Evolutionary conservation across 176 grass and related monocot genomes (phyloP), one percentile per base, ranked within the genome.

Genomic region (Cenchrus americanus): DNA sequence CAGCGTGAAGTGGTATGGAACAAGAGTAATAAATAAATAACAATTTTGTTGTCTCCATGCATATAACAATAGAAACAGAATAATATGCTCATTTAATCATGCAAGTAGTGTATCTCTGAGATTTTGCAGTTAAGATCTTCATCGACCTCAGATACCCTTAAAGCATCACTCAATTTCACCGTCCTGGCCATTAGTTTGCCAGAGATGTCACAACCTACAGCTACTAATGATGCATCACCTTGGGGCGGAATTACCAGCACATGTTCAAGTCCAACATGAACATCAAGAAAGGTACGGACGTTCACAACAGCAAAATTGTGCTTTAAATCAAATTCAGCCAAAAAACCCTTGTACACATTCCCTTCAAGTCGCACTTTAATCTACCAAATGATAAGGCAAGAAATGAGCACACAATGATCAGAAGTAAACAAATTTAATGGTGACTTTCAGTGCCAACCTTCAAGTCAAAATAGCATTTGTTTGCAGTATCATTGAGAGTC

Each of bases 271-370:
- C 51, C 51, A 53, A 53, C 21, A 22, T 60, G 6, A 60, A 60
- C 57, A 60, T 60, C 57, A 23, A 60, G 19, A 8, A 60, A 23
- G 57, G n/a, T 2, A 23, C 2, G 2, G 19, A 60, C 57, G 2
- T 83, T 30, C 46, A 83, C 70, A 65, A 75, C 1, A 57, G 41
- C 82, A 84, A 84, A 67, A 22, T 30, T 66, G 11, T 60, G 0
- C 32, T 46, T 73, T 5, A 55, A 47, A 84, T 76, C 61, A 66
- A 43, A 30, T 52, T 65, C 40, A 44, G 14, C 61, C 71, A 75
- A 84, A 21, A 43, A 30, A n/a, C 71, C 82, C 18, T 14, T 46
- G 11, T 72, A 15, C 47, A 76, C 60, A 19, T 76, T 43, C 48
- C 34, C 71, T 42, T 66, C 50, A 54, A 63, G 81, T 10, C 47